Evolutionary conservation across 2,329 filamentous ascomycete species (phyloP), one percentile per base, ranked within the genome.

Genomic region (Bipolaris bicolor): DNA sequence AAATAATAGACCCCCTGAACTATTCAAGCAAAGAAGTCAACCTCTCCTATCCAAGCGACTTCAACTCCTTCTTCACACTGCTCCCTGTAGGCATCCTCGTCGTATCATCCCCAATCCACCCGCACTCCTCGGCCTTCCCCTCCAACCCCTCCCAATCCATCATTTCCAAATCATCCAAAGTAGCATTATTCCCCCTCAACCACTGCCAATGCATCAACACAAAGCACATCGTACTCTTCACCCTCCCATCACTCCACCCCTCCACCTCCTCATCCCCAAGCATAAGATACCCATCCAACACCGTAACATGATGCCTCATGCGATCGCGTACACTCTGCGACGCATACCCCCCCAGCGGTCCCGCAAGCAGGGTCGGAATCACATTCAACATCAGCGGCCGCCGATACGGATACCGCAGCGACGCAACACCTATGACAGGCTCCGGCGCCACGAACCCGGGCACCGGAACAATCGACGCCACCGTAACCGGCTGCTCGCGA

Each of bases 281-380:
- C 5, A 74, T 7, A 5, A 74, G 44, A 39, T 64, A 63, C 3
- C 36, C 20, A 29, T 74, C 71, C 22, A 74, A 40, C 1, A 52
- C 63, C 1, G 69, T 72, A n/a, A 70, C 51, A 37, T 72, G 69
- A 29, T 74, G 71, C 39, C 62, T 65, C 71, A 74, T 72, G 18
- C 65, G 55, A 24, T 71, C 68, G 10, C 55, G 36, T 7, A 70
- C 57, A 3, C 55, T 64, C 16, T 61, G 52, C 7, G 65, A 68
- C 4, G 36, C 46, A 20, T 52, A 72, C 0, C 65, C 67, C 0
- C 55, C 56, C 0, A 11, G 0, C 2, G 68, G 67, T 15, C 63
- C 64, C 1, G 60, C 62, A 18, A 73, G 65, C 5, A 74, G 40
- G 10, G 69, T 73, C 0, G 70, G 29, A 26, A 65, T 46, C 0